Base-by-base conservation (phyloP, 1,139 yeast species). In the Tardiomyces depauwii region DNA sequence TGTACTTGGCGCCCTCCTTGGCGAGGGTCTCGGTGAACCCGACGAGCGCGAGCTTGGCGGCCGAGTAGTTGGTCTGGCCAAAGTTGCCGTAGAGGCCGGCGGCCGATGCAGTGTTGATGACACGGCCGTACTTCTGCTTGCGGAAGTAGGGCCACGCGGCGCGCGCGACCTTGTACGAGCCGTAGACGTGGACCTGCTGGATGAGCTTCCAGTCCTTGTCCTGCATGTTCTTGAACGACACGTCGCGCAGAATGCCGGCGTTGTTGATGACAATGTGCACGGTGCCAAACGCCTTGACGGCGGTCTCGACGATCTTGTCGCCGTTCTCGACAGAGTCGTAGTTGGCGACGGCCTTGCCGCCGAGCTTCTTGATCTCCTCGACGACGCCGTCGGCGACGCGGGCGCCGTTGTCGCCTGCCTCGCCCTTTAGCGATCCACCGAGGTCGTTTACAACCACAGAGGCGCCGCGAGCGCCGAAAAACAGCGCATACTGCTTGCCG, bases 71-170 rank as follows among this genome's bases (percentile, higher is more conserved):
- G 43, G 96, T 79, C 68, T 91, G 98, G 47, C 98, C 98, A 68
- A 88, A 91, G 71, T 88, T 88, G 55, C 98, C 98, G 64, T 84
- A 91, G 55, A 91, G 73, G 38, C 97, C 97, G 43, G 97, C 97
- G 25, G 97, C 96, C 6, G 96, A 88, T 42, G 95, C 80, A 18
- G 97, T 89, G 73, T 87, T 89, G 59, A 91, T 69, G 57, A 91
- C 76, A 59, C 97, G 76, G 54, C 98, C 98, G 62, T 71, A 91
- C 53, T 77, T 76, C 67, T 91, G 97, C 58, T 84, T 71, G 61
- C 79, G 79, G 91, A 89, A 83, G 58, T 83, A 70, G 45, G 96
- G 96, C 96, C 96, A 91, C 13, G 94, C 96, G 50, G 91, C 83
- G 65, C 85, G 82, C 57, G 89, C 78, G 63, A 91, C 78, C 59